Evolutionary conservation across 2,329 filamentous ascomycete genomes (phyloP), one percentile per base, ranked within the genome.

Genomic region (Calonectria pseudoreteaudii): DNA sequence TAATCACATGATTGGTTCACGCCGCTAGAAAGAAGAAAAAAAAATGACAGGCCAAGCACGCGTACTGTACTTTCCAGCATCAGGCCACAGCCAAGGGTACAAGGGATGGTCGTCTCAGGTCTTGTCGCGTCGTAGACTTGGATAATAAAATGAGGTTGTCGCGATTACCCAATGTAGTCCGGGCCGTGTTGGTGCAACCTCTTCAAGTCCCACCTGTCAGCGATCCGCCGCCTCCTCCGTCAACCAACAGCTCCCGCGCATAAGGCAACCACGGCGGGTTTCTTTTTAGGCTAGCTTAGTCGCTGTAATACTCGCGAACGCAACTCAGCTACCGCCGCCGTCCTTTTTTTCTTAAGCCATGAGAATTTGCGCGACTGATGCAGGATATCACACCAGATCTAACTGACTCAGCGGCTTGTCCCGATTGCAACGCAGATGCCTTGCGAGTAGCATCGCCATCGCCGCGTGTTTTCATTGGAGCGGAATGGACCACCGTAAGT

Each of bases 1-100:
- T 75, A 77, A 80, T 80, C 79, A 80, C 78, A 80, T 80, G 79
- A 80, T 80, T 76, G 70, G 66, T 66, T 64, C 31, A 31, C 41
- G 49, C 66, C 64, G 76, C 73, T 71, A 75, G 68, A 60, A 50
- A 68, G 74, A 67, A 68, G 71, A 72, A 72, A 74, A 64, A 68
- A 62, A 62, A 62, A 53, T 26, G 56, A 62, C n/a, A 76, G 79
- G 73, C 76, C 70, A 67, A 75, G 77, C 77, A 78, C 74, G 71
- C 65, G 66, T 47, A n/a, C 44, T 47, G 44, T 34, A 49, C 30
- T 50, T 70, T 34, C 18, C n/a, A 52, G 56, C 44, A 62, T 65
- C 67, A 68, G 69, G 30, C 41, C 60, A 60, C 69, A 41, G 50
- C 38, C 52, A 73, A 31, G 60, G 49, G 31, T 30, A 70, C 60